Base-by-base conservation (phyloP, 2,329 filamentous ascomycete genomes). In the Apiospora pterosperma region DNA sequence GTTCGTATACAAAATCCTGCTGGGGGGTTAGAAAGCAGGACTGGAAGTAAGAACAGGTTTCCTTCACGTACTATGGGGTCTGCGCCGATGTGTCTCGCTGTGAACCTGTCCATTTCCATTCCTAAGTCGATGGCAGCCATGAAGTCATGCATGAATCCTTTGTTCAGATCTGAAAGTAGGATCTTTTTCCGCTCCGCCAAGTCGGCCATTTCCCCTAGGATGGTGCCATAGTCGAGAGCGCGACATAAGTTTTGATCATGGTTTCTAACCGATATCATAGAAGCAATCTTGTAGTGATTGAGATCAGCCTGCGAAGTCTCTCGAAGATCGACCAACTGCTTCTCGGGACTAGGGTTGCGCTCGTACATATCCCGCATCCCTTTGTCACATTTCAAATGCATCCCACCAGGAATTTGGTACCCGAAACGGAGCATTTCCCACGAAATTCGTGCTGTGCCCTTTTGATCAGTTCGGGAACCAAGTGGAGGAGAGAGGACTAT, bases 291-390 rank as follows among this genome's bases (percentile, higher is more conserved):
- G 5, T 25, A 23, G 23, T 28, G 8, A 8, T 48, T 12, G 39
- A 2, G 2, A 3, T 21, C 14, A 28, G 7, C 23, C 23, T 14
- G 11, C 42, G 42, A 7, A 11, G 6, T 14, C 23, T 48, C 42
- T 48, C 42, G 42, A 28, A 16, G 12, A 3, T 7, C 5, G 7
- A 16, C 0, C 6, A 5, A 4, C 5, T 28, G 2, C 7, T 4
- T 28, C 1, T 2, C 1, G 2, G 12, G 1, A 12, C 12, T 21
- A 28, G 7, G 3, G 11, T 4, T 6, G 14, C 5, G 11, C 7
- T 48, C 42, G 12, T 28, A 48, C 3, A 28, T 21, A 2, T 16
- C 11, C 42, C 42, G 23, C 42, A 48, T 25, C 23, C 11, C 5
- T 48, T 25, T 14, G 42, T 48, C 21, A 10, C 23, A 28, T 16